A percentile compares a stretch with the other conserved stretches of the same genome.
Conservation (phyloP, 140 eudicot species). For the Oenanthe javanica region DNA sequence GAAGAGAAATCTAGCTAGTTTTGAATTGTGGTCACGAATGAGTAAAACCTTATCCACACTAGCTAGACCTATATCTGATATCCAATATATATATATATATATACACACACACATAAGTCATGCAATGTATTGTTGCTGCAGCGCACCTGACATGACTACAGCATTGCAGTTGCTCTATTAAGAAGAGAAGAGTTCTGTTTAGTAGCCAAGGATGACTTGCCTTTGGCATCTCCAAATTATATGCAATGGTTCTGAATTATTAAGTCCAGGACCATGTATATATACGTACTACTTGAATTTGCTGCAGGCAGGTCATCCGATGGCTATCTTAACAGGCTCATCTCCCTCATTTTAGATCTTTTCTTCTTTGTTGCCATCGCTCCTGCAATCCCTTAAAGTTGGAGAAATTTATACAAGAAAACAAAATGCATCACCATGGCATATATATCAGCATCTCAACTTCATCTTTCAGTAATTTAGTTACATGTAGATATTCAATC, state of each 20-base stretch:
- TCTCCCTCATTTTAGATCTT: slow-evolving; percentile 15
- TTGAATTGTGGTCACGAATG: slow-evolving; percentile 1
- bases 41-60: not conserved
- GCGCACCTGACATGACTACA: not conserved
- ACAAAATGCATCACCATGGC: not conserved
- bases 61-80: not conserved
- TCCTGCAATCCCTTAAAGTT: not conserved
- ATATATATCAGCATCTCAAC: not conserved
- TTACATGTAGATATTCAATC: no score
- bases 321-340: slow-evolving; percentile 5
- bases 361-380: not conserved
- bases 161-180: not conserved
- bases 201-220: slow-evolving; percentile 30
- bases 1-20: not conserved
- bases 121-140: not conserved
- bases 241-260: not conserved
- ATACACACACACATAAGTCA: not conserved
- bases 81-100: not conserved
- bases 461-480: not conserved
- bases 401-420: not conserved
- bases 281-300: not conserved
- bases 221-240: not conserved
- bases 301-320: slow-evolving; percentile 7
- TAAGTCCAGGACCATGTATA: not conserved
- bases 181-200: slow-evolving; percentile 15